Base-by-base conservation (phyloP, 2,329 filamentous ascomycete species). In the Curvularia lunata region DNA sequence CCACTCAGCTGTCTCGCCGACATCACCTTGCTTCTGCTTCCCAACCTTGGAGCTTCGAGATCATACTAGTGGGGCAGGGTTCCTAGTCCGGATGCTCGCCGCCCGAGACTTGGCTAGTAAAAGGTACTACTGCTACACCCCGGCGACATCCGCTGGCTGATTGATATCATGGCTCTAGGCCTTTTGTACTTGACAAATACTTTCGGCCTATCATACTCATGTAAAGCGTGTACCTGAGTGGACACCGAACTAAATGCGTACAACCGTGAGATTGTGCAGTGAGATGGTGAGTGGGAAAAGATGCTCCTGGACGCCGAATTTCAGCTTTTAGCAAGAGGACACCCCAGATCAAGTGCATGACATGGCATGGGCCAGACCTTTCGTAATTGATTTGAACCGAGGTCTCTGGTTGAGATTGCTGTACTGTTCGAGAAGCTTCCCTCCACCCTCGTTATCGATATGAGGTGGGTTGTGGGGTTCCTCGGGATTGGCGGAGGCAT, bases 11-110 rank as follows among this genome's bases (percentile, higher is more conserved):
- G n/a, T 27, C 9, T 42, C 40, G 43, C 43, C 43, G 43, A 47
- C 18, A 10, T 27, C 18, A 32, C 27, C 43, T 42, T 62, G 55
- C 61, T 64, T 30, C 28, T 62, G 55, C 61, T 61, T 52, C 43
- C 54, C 60, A 62, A 57, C 52, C 54, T 48, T 32, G 16, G 28
- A 65, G 61, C 63, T 63, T 64, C 64, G 53, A 61, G 62, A 58
- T 60, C n/a, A 25, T 42, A 25, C 4, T 4, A 25, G 40, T 42
- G 61, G 61, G 61, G 61, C 56, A 28, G 51, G 57, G 49, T 30
- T 18, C 34, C 34, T 8, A 37, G 34, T 18, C 13, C 34, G 34
- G 34, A 37, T 37, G 16, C 34, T n/a, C 34, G 34, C 34, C 16
- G 34, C 16, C 34, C 34, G 34, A 37, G 34, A 8, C 5, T 37